These are phyloP conservation scores for Chlamydomonas applanata DNA, from an alignment of 139 green algal genomes.

Conservation along the genomic window DNA sequence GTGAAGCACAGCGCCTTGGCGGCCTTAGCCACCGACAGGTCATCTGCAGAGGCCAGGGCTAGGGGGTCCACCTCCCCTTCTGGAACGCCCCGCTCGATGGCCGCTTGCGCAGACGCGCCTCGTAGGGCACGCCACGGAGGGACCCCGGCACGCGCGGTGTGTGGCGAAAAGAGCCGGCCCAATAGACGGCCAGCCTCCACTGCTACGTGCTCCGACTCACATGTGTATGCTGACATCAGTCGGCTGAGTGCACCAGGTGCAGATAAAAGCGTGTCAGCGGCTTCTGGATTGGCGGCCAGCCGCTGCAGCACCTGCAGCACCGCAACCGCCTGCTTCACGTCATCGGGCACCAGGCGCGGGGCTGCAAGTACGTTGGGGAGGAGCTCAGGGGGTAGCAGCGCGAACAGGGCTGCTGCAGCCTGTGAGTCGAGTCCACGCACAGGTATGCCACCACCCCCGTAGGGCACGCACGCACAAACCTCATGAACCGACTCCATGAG, in stretches of 20 bases:
- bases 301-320: constrained; percentile 78
- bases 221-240: constrained; percentile 56
- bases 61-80: not conserved
- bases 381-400: constrained; percentile 55
- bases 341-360: constrained; percentile 1
- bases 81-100: not conserved
- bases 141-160: not conserved
- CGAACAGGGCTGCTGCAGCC: constrained; percentile 31
- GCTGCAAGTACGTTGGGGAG: constrained; percentile 23
- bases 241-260: constrained; percentile 22
- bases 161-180: constrained; percentile 67
- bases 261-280: constrained; percentile 43
- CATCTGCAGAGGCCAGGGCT: constrained; percentile 24
- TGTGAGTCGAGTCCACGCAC: not conserved
- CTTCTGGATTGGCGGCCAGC: constrained; percentile 38
- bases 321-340: constrained; percentile 39
- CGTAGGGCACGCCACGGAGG: too few relatives aligned
- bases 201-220: constrained; percentile 61
- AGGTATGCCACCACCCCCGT: constrained; percentile 45
- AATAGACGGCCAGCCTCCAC: constrained; percentile 75
- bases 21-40: constrained; percentile 33
- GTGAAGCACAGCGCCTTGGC: constrained; percentile 67
- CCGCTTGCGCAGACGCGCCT: not conserved
- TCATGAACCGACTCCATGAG: constrained; percentile 68
- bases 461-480: constrained; percentile 81